Conservation (phyloP, 2,329 filamentous ascomycete genomes). For the Fusarium falciforme region DNA sequence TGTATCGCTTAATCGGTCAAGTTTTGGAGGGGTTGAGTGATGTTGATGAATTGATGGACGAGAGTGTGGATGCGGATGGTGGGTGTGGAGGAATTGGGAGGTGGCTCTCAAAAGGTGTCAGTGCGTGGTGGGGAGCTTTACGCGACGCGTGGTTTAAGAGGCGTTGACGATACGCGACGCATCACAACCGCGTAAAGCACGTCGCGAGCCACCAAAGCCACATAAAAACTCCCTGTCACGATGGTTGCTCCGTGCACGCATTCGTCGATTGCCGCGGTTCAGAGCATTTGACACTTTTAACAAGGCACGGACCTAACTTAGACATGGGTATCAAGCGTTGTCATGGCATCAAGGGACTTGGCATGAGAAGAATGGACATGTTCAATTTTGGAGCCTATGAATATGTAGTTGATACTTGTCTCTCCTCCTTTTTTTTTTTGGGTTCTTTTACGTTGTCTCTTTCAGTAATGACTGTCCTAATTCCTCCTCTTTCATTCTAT, state of each 20-base stretch:
- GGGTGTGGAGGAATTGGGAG: slow-evolving; percentile 20
- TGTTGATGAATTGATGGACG: slow-evolving; percentile 1
- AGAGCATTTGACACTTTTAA: neutral
- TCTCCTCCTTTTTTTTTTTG: slow-evolving; percentile 27
- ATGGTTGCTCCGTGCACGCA: neutral
- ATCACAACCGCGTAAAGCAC: slow-evolving; percentile 36
- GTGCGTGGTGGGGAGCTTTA: slow-evolving; percentile 45
- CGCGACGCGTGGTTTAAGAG: slow-evolving; percentile 45
- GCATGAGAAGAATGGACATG: slow-evolving; percentile 35
- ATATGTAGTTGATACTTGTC: slow-evolving; percentile 30
- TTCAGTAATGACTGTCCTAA: slow-evolving; percentile 31
- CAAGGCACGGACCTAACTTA: neutral
- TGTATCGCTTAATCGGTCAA: neutral
- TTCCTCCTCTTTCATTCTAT: slow-evolving; percentile 6
- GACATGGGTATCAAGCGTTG: neutral
- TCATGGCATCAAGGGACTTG: neutral
- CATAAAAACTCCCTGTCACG: slow-evolving; percentile 3
- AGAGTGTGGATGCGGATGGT: slow-evolving; percentile 12
- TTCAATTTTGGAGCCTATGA: slow-evolving; percentile 39
- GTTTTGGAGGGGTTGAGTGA: slow-evolving; percentile 1
- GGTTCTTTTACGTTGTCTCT: slow-evolving; percentile 8
- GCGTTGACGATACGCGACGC: slow-evolving; percentile 43
- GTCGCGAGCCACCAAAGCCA: slow-evolving; percentile 1
- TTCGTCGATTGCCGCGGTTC: neutral
- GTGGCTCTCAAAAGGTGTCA: slow-evolving; percentile 24